Percentiles rank a stretch among this genome's conserved stretches.
phyloP scores from a whole-genome alignment of 495 filamentous ascomycete genomes.

The Penicillium simplicissimum region DNA sequence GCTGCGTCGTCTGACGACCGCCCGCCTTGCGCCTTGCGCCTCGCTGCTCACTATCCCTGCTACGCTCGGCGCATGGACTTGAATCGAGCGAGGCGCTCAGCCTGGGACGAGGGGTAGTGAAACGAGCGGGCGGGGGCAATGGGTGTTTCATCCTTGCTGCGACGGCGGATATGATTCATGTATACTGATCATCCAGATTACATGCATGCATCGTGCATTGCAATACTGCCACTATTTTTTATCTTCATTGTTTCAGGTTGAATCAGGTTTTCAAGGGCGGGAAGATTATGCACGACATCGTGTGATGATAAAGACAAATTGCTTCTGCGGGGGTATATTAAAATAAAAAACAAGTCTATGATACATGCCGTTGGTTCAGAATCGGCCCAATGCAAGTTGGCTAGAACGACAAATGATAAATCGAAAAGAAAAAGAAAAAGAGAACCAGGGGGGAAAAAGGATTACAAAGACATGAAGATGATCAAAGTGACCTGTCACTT shows the following conservation, averaged over 20 bases:
- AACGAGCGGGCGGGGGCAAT: constrained; percentile 19
- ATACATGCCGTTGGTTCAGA: constrained; percentile 44
- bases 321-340: constrained; percentile 48
- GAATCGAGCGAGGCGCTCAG: background rate
- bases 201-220: background rate
- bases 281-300: constrained; percentile 26
- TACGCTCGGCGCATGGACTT: background rate
- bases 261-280: background rate
- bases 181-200: background rate
- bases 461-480: constrained; percentile 21
- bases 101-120: constrained; percentile 12
- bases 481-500: constrained; percentile 20
- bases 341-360: constrained; percentile 37
- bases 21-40: background rate
- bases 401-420: constrained; percentile 18
- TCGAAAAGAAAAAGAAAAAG: constrained; percentile 14
- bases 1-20: constrained; percentile 17
- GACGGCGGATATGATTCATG: background rate
- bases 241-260: background rate
- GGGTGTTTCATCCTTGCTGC: constrained; percentile 1
- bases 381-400: constrained; percentile 26
- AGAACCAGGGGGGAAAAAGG: constrained; percentile 15
- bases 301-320: constrained; percentile 25
- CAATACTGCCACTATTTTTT: background rate
- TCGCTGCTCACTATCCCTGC: constrained; percentile 3